These are phyloP conservation scores for Sporisorium iseilematis-ciliati DNA, from an alignment of 1,284 basidiomycete species.

Conservation along the genomic window DNA sequence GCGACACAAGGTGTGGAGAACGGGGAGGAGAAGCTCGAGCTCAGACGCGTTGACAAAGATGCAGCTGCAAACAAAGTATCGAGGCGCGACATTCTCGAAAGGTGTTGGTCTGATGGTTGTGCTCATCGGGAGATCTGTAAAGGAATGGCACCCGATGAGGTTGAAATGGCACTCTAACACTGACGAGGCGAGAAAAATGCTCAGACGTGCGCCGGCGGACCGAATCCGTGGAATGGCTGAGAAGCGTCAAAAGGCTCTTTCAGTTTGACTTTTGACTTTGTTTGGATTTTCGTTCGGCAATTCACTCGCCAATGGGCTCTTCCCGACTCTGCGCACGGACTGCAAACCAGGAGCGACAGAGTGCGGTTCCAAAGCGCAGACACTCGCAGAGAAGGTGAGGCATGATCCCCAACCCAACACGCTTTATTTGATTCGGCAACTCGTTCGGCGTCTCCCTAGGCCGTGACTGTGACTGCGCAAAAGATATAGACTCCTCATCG, in stretches of 20 bases:
- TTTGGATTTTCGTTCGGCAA: constrained; percentile 1
- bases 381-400: no score
- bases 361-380: neutral
- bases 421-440: constrained; percentile 2
- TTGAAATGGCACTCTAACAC: no score
- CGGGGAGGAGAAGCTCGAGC: neutral
- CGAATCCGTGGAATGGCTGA: constrained; percentile 7
- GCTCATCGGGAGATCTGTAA: constrained; percentile 7
- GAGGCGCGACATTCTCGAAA: neutral
- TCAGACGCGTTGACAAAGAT: constrained; percentile 9
- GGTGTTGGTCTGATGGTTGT: constrained; percentile 13
- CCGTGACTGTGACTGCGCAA: neutral
- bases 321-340: constrained; percentile 6
- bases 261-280: neutral
- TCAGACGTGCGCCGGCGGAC: neutral
- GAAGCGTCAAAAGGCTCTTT: no score
- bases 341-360: no score
- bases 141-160: no score
- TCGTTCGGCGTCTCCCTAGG: constrained; percentile 4
- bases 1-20: no score
- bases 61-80: neutral
- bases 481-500: no score
- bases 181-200: no score
- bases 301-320: no score
- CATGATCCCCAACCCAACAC: neutral